These are phyloP conservation scores for Globisporangium parvum DNA, from an alignment of 352 stramenopile genomes.

Conservation along the genomic window DNA sequence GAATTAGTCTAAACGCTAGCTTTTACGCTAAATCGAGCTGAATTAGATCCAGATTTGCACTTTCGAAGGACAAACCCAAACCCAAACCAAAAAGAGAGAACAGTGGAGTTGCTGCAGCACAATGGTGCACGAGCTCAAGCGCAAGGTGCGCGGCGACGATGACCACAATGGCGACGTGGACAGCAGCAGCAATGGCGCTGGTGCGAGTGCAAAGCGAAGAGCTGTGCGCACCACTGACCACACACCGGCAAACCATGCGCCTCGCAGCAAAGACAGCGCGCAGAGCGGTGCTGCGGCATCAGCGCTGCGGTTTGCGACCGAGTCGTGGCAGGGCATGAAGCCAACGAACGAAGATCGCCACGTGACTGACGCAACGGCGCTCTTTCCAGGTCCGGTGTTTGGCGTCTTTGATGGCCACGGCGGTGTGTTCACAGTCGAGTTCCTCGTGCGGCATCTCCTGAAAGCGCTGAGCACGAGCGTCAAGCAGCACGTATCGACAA, in stretches of 20 bases:
- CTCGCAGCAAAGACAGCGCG: neutral
- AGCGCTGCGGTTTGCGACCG: slow-evolving; percentile 36
- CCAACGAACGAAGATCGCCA: slow-evolving; percentile 56
- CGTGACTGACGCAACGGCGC: slow-evolving; percentile 15
- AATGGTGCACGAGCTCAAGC: slow-evolving; percentile 16
- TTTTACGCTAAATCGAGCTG: too few species aligned
- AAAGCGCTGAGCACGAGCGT: slow-evolving; percentile 25
- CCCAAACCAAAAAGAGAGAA: neutral
- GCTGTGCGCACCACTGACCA: neutral
- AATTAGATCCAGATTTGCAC: neutral
- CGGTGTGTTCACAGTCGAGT: slow-evolving; percentile 42
- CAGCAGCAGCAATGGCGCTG: too few species aligned
- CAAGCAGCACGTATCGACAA: slow-evolving; percentile 22
- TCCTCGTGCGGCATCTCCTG: slow-evolving; percentile 35
- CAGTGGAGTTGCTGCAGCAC: neutral
- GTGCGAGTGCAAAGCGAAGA: neutral
- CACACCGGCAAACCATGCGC: neutral
- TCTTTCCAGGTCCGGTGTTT: slow-evolving; percentile 47
- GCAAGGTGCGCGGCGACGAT: slow-evolving; percentile 18
- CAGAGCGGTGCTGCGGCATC: neutral
- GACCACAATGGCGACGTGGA: slow-evolving; percentile 1
- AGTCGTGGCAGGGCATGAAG: slow-evolving; percentile 51
- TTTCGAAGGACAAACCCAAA: neutral
- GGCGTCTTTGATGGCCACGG: slow-evolving; percentile 59
- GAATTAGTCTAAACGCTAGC: too few species aligned